A percentile compares a stretch with the other conserved stretches of the same genome.
These are phyloP conservation scores for Dactylellina leptospora DNA, from an alignment of 2,329 filamentous ascomycete genomes.

Conservation along the genomic window DNA sequence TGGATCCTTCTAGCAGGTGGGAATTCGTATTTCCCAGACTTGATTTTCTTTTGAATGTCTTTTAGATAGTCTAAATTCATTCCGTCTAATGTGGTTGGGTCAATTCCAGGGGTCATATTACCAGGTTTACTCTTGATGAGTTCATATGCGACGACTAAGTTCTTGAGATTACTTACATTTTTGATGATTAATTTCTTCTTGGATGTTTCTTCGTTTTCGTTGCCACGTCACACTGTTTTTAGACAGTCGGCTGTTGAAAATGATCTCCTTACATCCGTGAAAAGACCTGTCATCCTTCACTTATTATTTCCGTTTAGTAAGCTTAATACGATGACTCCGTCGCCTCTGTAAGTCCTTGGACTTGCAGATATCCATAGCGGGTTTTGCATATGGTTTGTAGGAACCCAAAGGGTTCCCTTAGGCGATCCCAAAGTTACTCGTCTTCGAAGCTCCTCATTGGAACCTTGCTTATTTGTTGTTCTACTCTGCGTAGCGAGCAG, in stretches of 20 bases:
- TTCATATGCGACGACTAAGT: not conserved
- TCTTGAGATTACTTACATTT: not conserved
- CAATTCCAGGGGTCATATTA: conserved; percentile 4
- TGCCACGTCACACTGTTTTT: not conserved
- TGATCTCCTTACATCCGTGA: not conserved
- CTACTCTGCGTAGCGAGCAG: not conserved
- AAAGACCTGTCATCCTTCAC: not conserved
- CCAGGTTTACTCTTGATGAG: conserved; percentile 15
- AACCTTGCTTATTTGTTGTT: not conserved
- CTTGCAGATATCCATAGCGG: too few species aligned
- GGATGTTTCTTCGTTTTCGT: not conserved
- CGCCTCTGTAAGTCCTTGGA: too few species aligned
- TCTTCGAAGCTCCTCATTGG: not conserved
- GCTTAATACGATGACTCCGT: not conserved
- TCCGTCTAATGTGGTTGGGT: not conserved
- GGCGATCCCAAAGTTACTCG: not conserved
- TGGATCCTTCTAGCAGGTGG: not conserved
- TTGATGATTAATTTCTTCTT: not conserved
- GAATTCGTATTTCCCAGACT: not conserved
- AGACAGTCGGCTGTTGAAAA: not conserved
- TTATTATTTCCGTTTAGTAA: not conserved
- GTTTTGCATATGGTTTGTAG: too few species aligned
- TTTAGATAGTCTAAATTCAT: not conserved
- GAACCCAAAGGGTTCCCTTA: not conserved
- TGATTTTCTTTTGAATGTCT: not conserved